Evolutionary conservation across 2,329 filamentous ascomycete species (phyloP), one percentile per base, ranked within the genome.

Genomic region (Teratosphaeria nubilosa): DNA sequence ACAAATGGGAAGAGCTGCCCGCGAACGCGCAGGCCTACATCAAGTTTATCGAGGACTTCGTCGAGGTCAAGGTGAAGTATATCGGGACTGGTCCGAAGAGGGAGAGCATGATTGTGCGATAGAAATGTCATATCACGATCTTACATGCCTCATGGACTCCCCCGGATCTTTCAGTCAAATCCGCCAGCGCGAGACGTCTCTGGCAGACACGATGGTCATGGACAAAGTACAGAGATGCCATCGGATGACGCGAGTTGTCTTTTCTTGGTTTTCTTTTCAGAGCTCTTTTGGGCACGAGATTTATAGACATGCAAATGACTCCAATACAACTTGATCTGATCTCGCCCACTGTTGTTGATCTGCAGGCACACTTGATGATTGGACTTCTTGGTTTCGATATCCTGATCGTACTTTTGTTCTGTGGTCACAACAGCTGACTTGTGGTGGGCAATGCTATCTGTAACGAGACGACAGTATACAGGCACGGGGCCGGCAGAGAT

Each of bases 1-100:
- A 79, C 70, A 79, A 74, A 60, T 90, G 78, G 68, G 78, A 81
- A 51, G 82, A 86, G 32, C 75, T 90, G 50, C 86, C 87, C 6
- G 74, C 76, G 67, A 77, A 85, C 66, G 86, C 86, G 22, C 78
- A 80, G 59, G 80, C 80, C 51, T 90, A 90, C 66, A 76, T 90
- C 58, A 78, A 83, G 69, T 86, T 78, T 70, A 86, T 88, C 60
- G 85, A 89, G 76, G 73, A 82, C 62, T 86, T 83, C 68, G 74
- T 86, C 14, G 84, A 82, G 32, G 81, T 86, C 60, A 79, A 78
- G 72, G 75, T 86, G 62, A 81, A 80, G 70, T 87, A 80, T 71
- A 84, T 88, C 65, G 86, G 86, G 52, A 86, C 85, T 22, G 85
- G 85, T 6, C 84, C 83, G 45, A 81, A 79, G 53, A 77, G 84